Base-by-base conservation (phyloP, 1,284 basidiomycete genomes). In the Fomitopsis betulina region DNA sequence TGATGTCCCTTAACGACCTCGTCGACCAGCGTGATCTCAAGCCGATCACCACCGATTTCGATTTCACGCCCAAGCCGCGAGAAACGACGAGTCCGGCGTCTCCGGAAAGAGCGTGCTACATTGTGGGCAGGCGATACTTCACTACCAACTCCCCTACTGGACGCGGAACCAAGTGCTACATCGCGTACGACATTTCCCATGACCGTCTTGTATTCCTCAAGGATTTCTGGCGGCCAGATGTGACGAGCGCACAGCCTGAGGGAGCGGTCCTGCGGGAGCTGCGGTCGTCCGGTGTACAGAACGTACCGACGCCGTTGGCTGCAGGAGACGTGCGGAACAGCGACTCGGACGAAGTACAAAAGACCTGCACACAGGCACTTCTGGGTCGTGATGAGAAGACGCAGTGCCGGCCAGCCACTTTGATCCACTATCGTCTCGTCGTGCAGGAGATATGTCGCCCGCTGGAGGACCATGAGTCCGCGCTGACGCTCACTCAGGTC, bases 361-460 rank as follows among this genome's bases (percentile, higher is more conserved):
- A 23, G 5, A 40, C 38, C n/a, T 30, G 8, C 4, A 21, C 21
- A 15, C 37, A 30, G 21, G 42, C 7, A 10, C 42, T 30, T 15
- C 25, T 47, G 23, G 13, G 10, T 5, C 2, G 13, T 13, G 45
- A 47, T 13, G 45, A 47, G 25, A 10, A 4, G 9, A 47, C 45
- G 6, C 12, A 5, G 33, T 3, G 33, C 33, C 39, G 25, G 3
- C 5, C 13, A 5, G 15, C 42, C 3, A 27, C 6, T 7, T 47
- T 30, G 7, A 35, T 37, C 10, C 59, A 60, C 27, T 53, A 40
- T 17, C 56, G 59, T 2, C 32, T 60, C 10, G 56, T 58, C 27
- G 32, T 60, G 17, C 43, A 53, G 32, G 56, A 58, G 33, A 39
- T 58, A n/a, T 45, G 59, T 5, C 49, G 54, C n/a, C 56, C 53